phyloP scores from a whole-genome alignment of 495 filamentous ascomycete genomes.

The Penicillium subrubescens region DNA sequence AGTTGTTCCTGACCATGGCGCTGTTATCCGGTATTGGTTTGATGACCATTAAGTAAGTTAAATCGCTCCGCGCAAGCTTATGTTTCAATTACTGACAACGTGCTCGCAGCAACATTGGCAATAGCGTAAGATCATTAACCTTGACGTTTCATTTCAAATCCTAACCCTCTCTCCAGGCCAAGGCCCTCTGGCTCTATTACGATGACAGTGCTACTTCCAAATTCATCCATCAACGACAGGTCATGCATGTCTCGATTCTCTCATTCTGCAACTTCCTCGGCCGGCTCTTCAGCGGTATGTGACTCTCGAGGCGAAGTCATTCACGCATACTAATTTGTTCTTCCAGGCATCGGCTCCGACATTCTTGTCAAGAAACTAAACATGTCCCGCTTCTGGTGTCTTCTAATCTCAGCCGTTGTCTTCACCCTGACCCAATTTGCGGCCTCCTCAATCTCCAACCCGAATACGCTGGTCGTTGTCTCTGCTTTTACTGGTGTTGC shows the following conservation, averaged over 20 bases:
- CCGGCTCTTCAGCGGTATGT: slow-evolving; percentile 52
- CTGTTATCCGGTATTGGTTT: slow-evolving; percentile 88
- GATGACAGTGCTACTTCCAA: slow-evolving; percentile 70
- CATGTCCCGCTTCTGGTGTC: slow-evolving; percentile 86
- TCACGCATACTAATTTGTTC: slow-evolving; percentile 20
- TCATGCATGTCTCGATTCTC: slow-evolving; percentile 90
- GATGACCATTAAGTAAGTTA: slow-evolving; percentile 96
- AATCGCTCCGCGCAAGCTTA: neutral
- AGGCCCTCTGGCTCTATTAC: slow-evolving; percentile 79
- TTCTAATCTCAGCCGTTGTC: slow-evolving; percentile 72
- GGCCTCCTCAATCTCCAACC: slow-evolving; percentile 78
- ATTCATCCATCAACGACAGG: slow-evolving; percentile 81
- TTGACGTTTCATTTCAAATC: neutral
- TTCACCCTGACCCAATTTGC: slow-evolving; percentile 82
- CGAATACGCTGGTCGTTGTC: slow-evolving; percentile 73
- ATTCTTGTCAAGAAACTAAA: slow-evolving; percentile 76
- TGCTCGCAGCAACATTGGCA: slow-evolving; percentile 74
- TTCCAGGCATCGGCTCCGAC: slow-evolving; percentile 76
- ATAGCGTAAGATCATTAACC: slow-evolving; percentile 53
- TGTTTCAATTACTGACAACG: slow-evolving; percentile 36
- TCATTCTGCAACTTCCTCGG: slow-evolving; percentile 84
- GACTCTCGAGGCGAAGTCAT: neutral
- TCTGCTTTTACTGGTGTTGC: slow-evolving; percentile 83
- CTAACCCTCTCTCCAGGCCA: slow-evolving; percentile 28
- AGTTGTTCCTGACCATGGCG: slow-evolving; percentile 81